Evolutionary conservation across 2,329 filamentous ascomycete species (phyloP), one percentile per base, ranked within the genome.

Genomic region (Peltaster fructicola): DNA sequence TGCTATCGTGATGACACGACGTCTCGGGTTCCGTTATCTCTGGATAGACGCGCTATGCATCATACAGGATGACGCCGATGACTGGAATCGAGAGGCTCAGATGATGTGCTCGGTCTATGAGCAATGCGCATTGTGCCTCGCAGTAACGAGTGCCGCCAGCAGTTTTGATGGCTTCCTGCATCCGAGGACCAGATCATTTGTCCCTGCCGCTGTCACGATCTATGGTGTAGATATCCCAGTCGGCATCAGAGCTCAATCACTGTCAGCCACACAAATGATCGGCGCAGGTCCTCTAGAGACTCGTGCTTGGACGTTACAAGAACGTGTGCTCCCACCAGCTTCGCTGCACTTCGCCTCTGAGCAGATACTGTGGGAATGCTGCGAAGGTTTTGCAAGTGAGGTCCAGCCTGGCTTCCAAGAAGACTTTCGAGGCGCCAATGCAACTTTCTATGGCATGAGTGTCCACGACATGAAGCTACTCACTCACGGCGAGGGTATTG

Each of bases 31-130:
- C 8, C 17, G 18, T 4, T 34, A 38, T 15, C 23, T 38, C 6
- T 37, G 34, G 34, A 29, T 35, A 14, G 30, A 35, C 18, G 18
- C 26, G 10, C 17, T 29, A 10, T 31, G 30, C 22, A 26, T 25
- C n/a, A 11, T 23, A 6, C 17, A 23, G 17, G 20, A 19, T 11
- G 12, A 19, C 10, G 29, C 30, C 15, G 24, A 31, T 12, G 23
- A 25, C 16, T 25, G 23, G 23, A 18, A 16, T 1, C 15, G 23
- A 13, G 32, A 34, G 12, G 26, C 29, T n/a, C 22, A 10, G 8
- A 21, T 13, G 14, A 19, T 14, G 21, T n/a, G 21, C 4, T 14
- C 15, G 4, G 16, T 30, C 5, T 32, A 30, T 10, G 12, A 20
- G 9, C 13, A 23, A 15, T 30, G 30, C 6, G 11, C 22, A n/a